Evolutionary conservation across 164 flowering plant genomes (phyloP), one percentile per base, ranked within the genome.

Genomic region (Vitis riparia): DNA sequence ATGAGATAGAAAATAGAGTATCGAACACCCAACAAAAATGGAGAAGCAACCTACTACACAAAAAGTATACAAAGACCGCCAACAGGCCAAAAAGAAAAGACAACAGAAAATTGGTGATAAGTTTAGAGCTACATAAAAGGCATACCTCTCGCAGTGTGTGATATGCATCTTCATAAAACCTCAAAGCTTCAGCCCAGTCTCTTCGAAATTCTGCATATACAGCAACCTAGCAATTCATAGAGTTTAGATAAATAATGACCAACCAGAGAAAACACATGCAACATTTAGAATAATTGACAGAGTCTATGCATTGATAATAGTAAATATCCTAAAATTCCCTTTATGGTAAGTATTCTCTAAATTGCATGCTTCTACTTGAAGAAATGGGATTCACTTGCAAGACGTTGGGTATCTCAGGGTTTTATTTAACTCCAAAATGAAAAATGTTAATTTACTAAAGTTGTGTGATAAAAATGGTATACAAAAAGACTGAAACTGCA

Each of bases 201-300:
- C 98, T 86, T 2, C 91, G 91, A 68, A 93, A 93, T 79, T 93
- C 99, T 68, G 98, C 99, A 81, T 86, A 92, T 55, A 96, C 94
- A 69, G 97, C 97, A 84, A 87, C 97, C 99, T 95, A 77, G 80
- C 69, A 79, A 64, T 74, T 76, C 76, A 82, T 59, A 71, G 62
- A 64, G 57, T 73, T 68, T 13, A 62, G 62, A 75, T 15, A n/a
- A 59, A 52, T 48, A 29, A 23, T 19, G 69, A 61, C 66, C 63
- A 60, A 17, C 51, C 62, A 50, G n/a, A n/a, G n/a, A 9, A 9
- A 37, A 29, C 11, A 5, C 9, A 51, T 2, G 17, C 11, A 12
- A 61, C 49, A 23, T 59, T 11, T 37, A 6, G 44, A 37, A 37
- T 37, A 37, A 37, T 3, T 37, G 44, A 37, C 44, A 3, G 27